These are phyloP conservation scores for Solidago caesia DNA, from an alignment of 129 eudicot species.

Conservation along the genomic window DNA sequence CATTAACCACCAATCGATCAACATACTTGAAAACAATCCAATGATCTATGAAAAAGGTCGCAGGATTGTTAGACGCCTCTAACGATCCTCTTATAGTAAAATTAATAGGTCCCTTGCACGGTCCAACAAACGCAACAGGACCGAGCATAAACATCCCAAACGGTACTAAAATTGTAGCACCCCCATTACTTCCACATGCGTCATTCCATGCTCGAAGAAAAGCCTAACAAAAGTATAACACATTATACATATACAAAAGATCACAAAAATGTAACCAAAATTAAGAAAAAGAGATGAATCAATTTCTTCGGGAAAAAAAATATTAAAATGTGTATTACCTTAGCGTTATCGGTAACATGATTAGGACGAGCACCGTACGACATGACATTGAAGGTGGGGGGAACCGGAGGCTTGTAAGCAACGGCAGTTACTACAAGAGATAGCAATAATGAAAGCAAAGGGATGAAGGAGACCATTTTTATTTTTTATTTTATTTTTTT, in stretches of 20 bases:
- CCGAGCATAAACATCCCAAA: constrained; percentile 41
- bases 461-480: constrained; percentile 28
- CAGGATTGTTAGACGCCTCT: constrained; percentile 36
- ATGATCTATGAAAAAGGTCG: constrained; percentile 29
- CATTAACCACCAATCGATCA: constrained; percentile 40
- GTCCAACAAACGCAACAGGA: constrained; percentile 46
- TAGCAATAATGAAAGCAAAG: constrained; percentile 29
- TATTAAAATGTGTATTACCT: constrained; percentile 33
- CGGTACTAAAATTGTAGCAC: constrained; percentile 38
- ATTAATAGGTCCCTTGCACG: constrained; percentile 34
- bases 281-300: too few species aligned
- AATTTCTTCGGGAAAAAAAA: not conserved
- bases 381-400: constrained; percentile 41
- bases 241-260: not conserved
- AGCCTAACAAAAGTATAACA: constrained; percentile 35
- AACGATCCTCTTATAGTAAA: constrained; percentile 45
- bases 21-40: constrained; percentile 62
- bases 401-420: not conserved
- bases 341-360: constrained; percentile 43
- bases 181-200: constrained; percentile 45
- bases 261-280: not conserved
- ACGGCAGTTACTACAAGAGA: constrained; percentile 5
- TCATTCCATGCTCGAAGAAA: constrained; percentile 62
- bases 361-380: constrained; percentile 53
- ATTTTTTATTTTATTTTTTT: not conserved